phyloP scores from a whole-genome alignment of 371 early-diverging fungal species.

The Choanephora cucurbitarum region DNA sequence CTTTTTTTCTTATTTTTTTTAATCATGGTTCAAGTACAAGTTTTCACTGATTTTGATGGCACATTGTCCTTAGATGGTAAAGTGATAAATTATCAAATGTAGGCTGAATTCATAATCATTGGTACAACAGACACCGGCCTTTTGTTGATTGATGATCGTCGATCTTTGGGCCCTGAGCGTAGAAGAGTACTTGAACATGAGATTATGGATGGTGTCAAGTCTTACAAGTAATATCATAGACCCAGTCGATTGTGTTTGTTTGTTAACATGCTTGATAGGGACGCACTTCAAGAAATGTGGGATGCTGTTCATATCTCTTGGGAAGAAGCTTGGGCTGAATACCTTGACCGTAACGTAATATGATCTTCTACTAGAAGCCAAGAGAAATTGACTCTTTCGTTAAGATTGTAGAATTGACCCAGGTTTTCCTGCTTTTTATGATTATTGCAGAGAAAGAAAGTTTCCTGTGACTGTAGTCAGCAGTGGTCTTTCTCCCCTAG shows the following conservation, averaged over 20 bases:
- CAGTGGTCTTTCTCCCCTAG: conserved; percentile 53
- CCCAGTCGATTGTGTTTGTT: not conserved
- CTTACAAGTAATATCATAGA: conserved; percentile 33
- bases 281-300: conserved; percentile 59
- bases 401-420: conserved; percentile 50
- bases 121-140: conserved; percentile 41
- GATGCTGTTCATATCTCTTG: conserved; percentile 57
- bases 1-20: too few species aligned
- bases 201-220: conserved; percentile 41
- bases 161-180: conserved; percentile 43
- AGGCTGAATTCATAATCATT: not conserved
- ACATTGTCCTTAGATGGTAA: conserved; percentile 51
- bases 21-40: conserved; percentile 23
- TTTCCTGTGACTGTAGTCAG: conserved; percentile 61
- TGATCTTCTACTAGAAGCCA: not conserved
- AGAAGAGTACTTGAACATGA: conserved; percentile 44
- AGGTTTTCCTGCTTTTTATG: conserved; percentile 51
- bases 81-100: not conserved
- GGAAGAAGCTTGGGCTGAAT: conserved; percentile 61
- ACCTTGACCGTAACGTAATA: conserved; percentile 39
- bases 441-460: conserved; percentile 42
- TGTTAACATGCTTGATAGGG: conserved; percentile 17
- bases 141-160: conserved; percentile 46
- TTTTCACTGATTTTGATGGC: conserved; percentile 54
- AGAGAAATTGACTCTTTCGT: not conserved